Percentiles rank a stretch among this genome's conserved stretches.
These are phyloP conservation scores for Dichotomopilus funicola DNA, from an alignment of 2,329 filamentous ascomycete genomes.

Conservation along the genomic window DNA sequence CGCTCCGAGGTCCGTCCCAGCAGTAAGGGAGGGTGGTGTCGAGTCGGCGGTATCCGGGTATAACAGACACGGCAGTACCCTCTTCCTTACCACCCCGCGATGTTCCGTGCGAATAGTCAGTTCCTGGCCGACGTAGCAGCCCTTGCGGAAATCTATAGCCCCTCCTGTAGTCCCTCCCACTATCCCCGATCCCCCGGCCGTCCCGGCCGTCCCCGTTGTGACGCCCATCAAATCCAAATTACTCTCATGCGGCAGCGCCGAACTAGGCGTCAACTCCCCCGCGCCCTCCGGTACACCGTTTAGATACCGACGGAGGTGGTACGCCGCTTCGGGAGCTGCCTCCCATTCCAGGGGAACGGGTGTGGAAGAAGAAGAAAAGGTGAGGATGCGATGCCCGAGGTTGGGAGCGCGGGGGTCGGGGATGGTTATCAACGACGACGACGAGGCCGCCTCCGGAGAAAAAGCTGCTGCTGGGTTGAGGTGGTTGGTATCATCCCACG, in stretches of 20 bases:
- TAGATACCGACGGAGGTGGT: constrained; percentile 71
- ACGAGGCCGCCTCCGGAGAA: background rate
- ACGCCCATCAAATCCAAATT: constrained; percentile 83
- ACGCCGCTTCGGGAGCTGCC: constrained; percentile 47
- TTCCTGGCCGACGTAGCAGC: constrained; percentile 95
- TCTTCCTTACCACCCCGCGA: constrained; percentile 85
- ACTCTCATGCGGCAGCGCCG: constrained; percentile 75
- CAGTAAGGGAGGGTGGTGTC: too few relatives aligned
- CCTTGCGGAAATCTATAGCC: constrained; percentile 81
- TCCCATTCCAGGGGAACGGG: constrained; percentile 16
- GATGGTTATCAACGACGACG: constrained; percentile 30
- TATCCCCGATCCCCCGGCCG: too few relatives aligned
- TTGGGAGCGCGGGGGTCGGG: constrained; percentile 49
- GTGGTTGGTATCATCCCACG: constrained; percentile 54
- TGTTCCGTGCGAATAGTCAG: constrained; percentile 93
- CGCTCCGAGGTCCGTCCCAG: too few relatives aligned
- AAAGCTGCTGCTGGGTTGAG: background rate
- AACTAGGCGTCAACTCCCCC: constrained; percentile 63
- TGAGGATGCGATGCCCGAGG: constrained; percentile 47
- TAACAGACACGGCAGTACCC: constrained; percentile 75
- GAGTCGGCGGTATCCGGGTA: constrained; percentile 38
- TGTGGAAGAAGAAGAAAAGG: constrained; percentile 9
- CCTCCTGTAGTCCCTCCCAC: too few relatives aligned
- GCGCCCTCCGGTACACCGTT: constrained; percentile 81
- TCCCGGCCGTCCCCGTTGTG: too few relatives aligned